Conservation (phyloP, 2,329 filamentous ascomycete genomes). For the Botrytis pseudocinerea region DNA sequence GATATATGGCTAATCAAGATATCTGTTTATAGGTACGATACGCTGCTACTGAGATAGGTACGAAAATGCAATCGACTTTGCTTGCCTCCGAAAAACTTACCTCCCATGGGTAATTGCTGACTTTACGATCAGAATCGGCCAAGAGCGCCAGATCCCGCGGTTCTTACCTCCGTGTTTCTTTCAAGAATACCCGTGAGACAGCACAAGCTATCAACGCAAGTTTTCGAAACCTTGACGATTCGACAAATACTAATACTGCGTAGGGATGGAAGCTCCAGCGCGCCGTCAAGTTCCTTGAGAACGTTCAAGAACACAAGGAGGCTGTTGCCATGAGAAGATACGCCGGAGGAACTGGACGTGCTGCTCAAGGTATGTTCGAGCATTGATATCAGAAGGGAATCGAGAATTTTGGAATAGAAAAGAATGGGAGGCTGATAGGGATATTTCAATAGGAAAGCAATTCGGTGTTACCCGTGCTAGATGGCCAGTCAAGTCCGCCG, state of each 20-base stretch:
- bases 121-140: constrained; percentile 42
- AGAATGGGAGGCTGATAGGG: constrained; percentile 31
- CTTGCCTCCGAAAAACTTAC: constrained; percentile 61
- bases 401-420: not conserved
- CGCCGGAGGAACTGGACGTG: constrained; percentile 91
- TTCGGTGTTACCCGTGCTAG: constrained; percentile 97
- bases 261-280: constrained; percentile 23
- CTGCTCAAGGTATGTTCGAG: constrained; percentile 85
- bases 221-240: not conserved
- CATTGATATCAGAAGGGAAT: not conserved
- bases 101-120: constrained; percentile 44
- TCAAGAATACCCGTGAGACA: constrained; percentile 99
- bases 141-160: constrained; percentile 98
- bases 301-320: constrained; percentile 96
- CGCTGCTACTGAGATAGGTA: constrained; percentile 58
- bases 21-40: constrained; percentile 74
- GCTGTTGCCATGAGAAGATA: constrained; percentile 98
- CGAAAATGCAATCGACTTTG: not conserved
- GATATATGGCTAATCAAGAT: not conserved
- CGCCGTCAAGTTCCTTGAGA: constrained; percentile 91
- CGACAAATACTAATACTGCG: not conserved
- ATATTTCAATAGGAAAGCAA: constrained; percentile 75
- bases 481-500: constrained; percentile 99
- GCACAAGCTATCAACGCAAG: constrained; percentile 88
- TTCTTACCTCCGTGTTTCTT: constrained; percentile 94